These are phyloP conservation scores for Leishmania gerbilli DNA, from an alignment of 208 protist species.

Conservation along the genomic window DNA sequence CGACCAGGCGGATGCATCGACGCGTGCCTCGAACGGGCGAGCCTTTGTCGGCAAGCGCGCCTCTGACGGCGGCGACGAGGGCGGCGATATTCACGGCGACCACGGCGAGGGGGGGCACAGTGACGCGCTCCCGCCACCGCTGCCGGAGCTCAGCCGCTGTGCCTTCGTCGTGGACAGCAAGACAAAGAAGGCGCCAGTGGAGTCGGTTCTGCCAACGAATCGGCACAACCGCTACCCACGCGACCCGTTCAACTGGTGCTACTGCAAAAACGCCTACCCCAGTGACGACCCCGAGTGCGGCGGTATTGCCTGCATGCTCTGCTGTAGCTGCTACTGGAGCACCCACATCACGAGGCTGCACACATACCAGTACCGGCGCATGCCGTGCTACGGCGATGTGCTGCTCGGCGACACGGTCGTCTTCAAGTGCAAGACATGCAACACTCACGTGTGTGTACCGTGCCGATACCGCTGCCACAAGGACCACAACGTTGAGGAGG, in stretches of 20 bases:
- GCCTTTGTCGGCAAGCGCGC: not conserved
- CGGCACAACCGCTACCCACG: conserved; percentile 80
- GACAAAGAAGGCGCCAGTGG: conserved; percentile 49
- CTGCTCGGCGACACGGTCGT: conserved; percentile 65
- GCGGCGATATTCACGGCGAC: not conserved
- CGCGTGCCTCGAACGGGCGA: no score
- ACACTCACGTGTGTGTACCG: conserved; percentile 68
- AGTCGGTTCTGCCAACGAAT: conserved; percentile 60
- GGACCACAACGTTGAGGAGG: conserved; percentile 56
- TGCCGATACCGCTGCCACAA: conserved; percentile 87
- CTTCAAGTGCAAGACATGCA: conserved; percentile 73
- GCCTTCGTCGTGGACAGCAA: conserved; percentile 74
- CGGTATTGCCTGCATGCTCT: conserved; percentile 80
- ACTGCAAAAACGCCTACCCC: conserved; percentile 64
- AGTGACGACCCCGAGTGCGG: conserved; percentile 66
- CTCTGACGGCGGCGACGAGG: not conserved
- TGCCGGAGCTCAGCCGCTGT: conserved; percentile 49
- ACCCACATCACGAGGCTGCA: conserved; percentile 68
- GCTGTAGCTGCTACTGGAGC: conserved; percentile 80
- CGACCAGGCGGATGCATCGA: not conserved
- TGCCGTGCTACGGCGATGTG: conserved; percentile 87
- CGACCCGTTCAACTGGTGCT: conserved; percentile 70
- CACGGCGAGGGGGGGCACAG: not conserved
- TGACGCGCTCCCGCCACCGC: conserved; percentile 5
- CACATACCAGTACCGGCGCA: conserved; percentile 46